Conservation (phyloP, 164 flowering plant species). For the Liquidambar formosana region DNA sequence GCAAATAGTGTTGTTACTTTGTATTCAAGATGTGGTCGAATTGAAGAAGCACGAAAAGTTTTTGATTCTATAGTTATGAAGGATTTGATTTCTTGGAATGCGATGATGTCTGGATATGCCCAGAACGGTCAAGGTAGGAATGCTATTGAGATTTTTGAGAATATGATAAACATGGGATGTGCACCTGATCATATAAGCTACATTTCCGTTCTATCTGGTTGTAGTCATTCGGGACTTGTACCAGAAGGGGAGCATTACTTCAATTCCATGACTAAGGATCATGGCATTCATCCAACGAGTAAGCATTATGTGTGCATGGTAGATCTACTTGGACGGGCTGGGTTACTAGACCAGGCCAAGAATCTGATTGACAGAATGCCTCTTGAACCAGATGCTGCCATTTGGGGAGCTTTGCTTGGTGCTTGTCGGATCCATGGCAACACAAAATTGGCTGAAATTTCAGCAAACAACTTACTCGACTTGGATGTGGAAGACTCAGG, state of each 20-base stretch:
- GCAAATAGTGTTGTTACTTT: constrained; percentile 42
- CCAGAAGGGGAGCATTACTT: constrained; percentile 38
- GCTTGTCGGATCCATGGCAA: constrained; percentile 45
- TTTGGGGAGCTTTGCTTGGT: constrained; percentile 56
- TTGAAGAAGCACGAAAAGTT: constrained; percentile 35
- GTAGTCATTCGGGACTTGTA: constrained; percentile 51
- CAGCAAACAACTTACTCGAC: constrained; percentile 33
- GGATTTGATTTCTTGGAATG: constrained; percentile 56
- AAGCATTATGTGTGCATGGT: constrained; percentile 57
- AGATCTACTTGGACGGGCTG: constrained; percentile 55
- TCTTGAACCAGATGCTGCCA: constrained; percentile 36
- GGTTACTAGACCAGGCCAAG: constrained; percentile 45
- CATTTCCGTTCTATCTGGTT: constrained; percentile 43
- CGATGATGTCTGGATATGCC: constrained; percentile 52
- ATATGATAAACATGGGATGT: constrained; percentile 32
- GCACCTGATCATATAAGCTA: constrained; percentile 49
- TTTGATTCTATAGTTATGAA: constrained; percentile 34
- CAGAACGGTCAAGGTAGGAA: constrained; percentile 46
- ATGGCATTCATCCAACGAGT: constrained; percentile 27
- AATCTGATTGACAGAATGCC: constrained; percentile 38
- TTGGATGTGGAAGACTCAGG: constrained; percentile 44
- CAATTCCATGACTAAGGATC: constrained; percentile 36
- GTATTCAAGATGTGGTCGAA: constrained; percentile 50
- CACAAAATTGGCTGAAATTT: constrained; percentile 38
- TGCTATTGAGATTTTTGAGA: constrained; percentile 38